phyloP scores from a whole-genome alignment of 192 early-diverging fungal genomes.

The Coemansia sp. region DNA sequence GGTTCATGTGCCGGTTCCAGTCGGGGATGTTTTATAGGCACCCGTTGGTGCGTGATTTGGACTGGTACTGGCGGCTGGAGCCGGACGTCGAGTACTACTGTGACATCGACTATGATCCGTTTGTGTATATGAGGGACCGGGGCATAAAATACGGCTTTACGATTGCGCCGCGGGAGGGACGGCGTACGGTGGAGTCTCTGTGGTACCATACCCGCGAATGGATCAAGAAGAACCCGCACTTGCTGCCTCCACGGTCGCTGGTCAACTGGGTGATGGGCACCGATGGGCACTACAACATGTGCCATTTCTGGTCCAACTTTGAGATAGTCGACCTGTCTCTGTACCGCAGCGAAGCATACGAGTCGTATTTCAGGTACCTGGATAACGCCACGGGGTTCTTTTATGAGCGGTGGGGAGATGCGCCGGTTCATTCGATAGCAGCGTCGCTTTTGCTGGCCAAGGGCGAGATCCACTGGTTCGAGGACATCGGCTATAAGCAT shows the following conservation, averaged over 20 bases:
- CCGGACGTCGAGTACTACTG: constrained; percentile 71
- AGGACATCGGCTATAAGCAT: constrained; percentile 73
- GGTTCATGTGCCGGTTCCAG: constrained; percentile 72
- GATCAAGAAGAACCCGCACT: constrained; percentile 48
- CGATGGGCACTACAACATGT: constrained; percentile 62
- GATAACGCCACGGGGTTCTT: constrained; percentile 64
- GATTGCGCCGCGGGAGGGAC: constrained; percentile 61
- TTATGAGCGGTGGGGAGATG: constrained; percentile 63
- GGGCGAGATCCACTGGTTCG: constrained; percentile 69
- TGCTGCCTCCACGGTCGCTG: constrained; percentile 30
- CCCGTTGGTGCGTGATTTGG: constrained; percentile 57
- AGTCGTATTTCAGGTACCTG: constrained; percentile 59
- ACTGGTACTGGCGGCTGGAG: constrained; percentile 77
- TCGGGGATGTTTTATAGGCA: constrained; percentile 67
- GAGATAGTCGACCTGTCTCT: constrained; percentile 65
- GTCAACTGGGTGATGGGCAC: constrained; percentile 56
- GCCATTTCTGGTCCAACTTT: constrained; percentile 81
- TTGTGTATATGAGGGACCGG: constrained; percentile 65
- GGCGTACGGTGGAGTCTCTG: constrained; percentile 60
- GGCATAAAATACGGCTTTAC: constrained; percentile 71
- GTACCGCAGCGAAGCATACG: constrained; percentile 55
- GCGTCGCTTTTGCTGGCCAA: constrained; percentile 60
- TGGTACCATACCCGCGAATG: constrained; percentile 59
- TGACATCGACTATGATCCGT: constrained; percentile 71
- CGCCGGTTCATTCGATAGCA: constrained; percentile 68